These are phyloP conservation scores for Ceratobasidium sp. DNA, from an alignment of 1,284 basidiomycete species.

Conservation along the genomic window DNA sequence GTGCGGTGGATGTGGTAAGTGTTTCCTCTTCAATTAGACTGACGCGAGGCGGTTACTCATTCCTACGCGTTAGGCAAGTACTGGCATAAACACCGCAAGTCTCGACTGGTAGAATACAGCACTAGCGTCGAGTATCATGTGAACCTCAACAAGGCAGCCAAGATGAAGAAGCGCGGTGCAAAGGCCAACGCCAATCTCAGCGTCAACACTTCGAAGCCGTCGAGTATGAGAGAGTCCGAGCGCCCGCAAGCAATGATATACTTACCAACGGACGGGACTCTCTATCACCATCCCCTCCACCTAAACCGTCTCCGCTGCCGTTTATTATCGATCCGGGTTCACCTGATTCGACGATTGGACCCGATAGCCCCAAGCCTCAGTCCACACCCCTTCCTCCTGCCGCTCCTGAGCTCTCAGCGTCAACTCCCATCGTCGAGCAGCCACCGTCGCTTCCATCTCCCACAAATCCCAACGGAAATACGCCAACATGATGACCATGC, in stretches of 20 bases:
- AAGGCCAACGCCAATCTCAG: conserved; percentile 27
- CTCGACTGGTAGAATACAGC: conserved; percentile 77
- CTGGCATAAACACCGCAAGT: conserved; percentile 85
- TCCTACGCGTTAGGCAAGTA: conserved; percentile 73
- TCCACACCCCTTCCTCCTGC: conserved; percentile 69
- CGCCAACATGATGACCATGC: conserved; percentile 42
- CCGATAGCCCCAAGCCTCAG: conserved; percentile 67
- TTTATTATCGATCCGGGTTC: conserved; percentile 43
- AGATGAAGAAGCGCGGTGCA: conserved; percentile 55
- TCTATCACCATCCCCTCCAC: conserved; percentile 37
- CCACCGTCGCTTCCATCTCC: neutral
- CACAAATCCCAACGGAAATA: conserved; percentile 40
- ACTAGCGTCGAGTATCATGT: conserved; percentile 78
- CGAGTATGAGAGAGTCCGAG: conserved; percentile 29
- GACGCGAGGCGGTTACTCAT: conserved; percentile 42
- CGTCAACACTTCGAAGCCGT: conserved; percentile 4
- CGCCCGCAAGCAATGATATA: conserved; percentile 3
- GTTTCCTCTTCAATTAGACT: conserved; percentile 15
- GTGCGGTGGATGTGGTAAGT: conserved; percentile 91
- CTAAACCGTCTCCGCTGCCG: conserved; percentile 33
- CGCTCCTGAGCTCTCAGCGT: conserved; percentile 46
- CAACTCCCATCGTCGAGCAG: conserved; percentile 47
- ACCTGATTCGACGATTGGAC: conserved; percentile 41
- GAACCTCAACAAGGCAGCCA: conserved; percentile 69
- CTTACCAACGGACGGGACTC: conserved; percentile 43